phyloP scores from a whole-genome alignment of 2,329 filamentous ascomycete genomes.

The Fusarium incarnatum region DNA sequence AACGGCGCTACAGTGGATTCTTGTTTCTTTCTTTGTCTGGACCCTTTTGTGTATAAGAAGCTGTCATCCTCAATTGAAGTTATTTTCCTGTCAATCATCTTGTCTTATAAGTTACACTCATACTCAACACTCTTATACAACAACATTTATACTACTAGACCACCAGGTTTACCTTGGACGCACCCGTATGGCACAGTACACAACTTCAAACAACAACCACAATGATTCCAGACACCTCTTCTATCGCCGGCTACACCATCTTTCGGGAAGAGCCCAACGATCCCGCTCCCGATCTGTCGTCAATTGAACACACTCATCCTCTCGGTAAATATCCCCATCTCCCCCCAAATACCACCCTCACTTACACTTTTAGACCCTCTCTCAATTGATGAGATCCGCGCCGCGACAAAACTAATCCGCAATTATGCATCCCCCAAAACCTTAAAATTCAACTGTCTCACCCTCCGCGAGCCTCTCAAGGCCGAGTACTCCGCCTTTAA shows the following conservation, averaged over 20 bases:
- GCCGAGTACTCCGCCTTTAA: constrained; percentile 71
- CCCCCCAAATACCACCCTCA: no score
- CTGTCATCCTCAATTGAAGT: constrained; percentile 27
- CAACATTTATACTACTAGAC: no score
- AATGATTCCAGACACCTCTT: constrained; percentile 56
- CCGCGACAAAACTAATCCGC: constrained; percentile 62
- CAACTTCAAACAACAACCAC: constrained; percentile 50
- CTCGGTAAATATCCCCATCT: constrained; percentile 42
- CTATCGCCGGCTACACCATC: constrained; percentile 60
- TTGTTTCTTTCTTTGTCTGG: not conserved
- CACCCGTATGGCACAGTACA: constrained; percentile 47
- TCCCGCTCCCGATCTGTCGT: constrained; percentile 51
- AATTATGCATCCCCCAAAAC: constrained; percentile 50
- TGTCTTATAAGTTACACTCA: not conserved
- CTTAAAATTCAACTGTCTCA: constrained; percentile 71
- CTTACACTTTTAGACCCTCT: constrained; percentile 57
- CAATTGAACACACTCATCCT: constrained; percentile 52
- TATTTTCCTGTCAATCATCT: not conserved
- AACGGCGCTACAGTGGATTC: constrained; percentile 17
- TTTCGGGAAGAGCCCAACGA: constrained; percentile 57
- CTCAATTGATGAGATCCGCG: constrained; percentile 64
- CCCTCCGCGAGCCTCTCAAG: constrained; percentile 73
- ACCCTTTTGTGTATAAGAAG: constrained; percentile 39
- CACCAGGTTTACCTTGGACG: not conserved
- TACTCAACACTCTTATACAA: not conserved